Evolutionary conservation across 257 asterid genomes (phyloP), one percentile per base, ranked within the genome.

Genomic region (Ophiorrhiza pumila): DNA sequence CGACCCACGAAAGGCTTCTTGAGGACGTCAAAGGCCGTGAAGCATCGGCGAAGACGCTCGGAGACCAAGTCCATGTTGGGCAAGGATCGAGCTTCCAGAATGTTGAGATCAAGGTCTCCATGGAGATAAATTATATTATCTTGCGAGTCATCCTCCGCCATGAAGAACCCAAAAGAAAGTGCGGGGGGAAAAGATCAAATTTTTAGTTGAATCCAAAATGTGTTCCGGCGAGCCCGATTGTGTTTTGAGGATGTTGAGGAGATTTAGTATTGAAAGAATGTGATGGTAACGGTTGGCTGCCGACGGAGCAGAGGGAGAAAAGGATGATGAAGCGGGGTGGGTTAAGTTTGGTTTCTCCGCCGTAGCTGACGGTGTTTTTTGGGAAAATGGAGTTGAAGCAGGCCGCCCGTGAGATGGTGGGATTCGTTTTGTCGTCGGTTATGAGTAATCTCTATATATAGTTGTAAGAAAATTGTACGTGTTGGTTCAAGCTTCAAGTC

Each of bases 61-160:
- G 91, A 74, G 12, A 90, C 75, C 13, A 94, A 20, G 81, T 94
- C 99, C 99, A 94, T 94, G 76, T 94, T 94, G 1, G 97, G 99
- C 71, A 94, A 79, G 43, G 83, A 65, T 22, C 97, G 92, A 11
- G 97, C 99, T 71, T 94, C 96, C 25, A 91, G 71, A 61, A 94
- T 86, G 41, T 80, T 85, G 15, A 94, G 86, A 80, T 91, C 96
- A 42, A 94, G 86, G 78, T 91, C 97, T 23, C 99, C 99, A 37
- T 94, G 99, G 32, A 91, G 95, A 76, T 85, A 84, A 25, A 80
- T 46, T 12, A 71, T 34, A 41, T 27, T n/a, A 34, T 71, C 77
- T 29, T 62, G 72, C 2, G 65, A 29, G 61, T 73, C 41, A 11
- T 79, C 83, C 68, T 76, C 86, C 77, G 85, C 81, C 97, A 91